Percentiles rank a stretch among this genome's conserved stretches.
Evolutionary conservation across 306 rosid species (phyloP).

Genomic region (Trichosanthes cucumerina): DNA sequence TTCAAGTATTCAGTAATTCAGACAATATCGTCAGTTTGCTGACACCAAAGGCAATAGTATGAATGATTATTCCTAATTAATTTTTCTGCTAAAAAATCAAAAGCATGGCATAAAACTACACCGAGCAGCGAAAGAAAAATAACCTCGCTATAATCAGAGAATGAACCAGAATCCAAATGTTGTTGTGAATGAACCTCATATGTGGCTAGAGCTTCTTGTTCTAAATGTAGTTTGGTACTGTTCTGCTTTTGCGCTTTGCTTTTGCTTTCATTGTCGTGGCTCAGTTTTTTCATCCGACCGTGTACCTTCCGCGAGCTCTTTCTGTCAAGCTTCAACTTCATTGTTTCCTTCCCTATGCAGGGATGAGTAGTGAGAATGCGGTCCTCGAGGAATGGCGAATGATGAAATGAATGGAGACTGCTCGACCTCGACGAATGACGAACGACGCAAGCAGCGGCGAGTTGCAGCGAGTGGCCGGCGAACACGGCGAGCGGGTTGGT

Average conservation of each 20-base stretch:
- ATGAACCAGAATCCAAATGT: not conserved
- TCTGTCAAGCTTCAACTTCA: not conserved
- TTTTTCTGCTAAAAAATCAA: not conserved
- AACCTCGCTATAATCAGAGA: not conserved
- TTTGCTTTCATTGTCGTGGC: not conserved
- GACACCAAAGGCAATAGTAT: not conserved
- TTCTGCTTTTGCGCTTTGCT: not conserved
- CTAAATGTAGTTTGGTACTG: not conserved
- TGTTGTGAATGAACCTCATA: not conserved
- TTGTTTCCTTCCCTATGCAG: not conserved
- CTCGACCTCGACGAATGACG: too few species aligned
- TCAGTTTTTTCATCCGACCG: not conserved
- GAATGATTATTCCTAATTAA: not conserved
- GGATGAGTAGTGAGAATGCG: not conserved
- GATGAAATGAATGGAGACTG: too few species aligned
- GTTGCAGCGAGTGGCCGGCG: too few species aligned
- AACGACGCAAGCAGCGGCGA: too few species aligned
- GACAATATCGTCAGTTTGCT: not conserved
- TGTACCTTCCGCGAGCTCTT: not conserved
- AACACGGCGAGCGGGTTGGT: too few species aligned
- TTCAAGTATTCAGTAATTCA: not conserved
- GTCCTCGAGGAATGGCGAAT: too few species aligned
- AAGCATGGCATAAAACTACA: not conserved
- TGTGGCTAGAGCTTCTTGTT: not conserved
- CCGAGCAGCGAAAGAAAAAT: constrained; percentile 18